phyloP scores from a whole-genome alignment of 2,329 filamentous ascomycete species.

The Parasarocladium wereldwijsianum region DNA sequence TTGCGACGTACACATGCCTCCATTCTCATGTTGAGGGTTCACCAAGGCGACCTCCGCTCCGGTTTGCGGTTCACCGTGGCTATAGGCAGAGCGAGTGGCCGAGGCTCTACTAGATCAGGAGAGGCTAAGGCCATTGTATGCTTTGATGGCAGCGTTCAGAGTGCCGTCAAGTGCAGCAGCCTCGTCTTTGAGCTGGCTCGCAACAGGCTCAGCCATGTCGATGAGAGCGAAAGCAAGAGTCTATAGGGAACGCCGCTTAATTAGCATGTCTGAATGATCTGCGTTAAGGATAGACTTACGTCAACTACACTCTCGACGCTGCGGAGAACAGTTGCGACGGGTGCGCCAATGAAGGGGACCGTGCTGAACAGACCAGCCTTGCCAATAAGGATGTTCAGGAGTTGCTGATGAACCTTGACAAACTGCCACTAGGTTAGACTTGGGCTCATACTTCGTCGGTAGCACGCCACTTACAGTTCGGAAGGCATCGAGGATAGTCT shows the following conservation, averaged over 20 bases:
- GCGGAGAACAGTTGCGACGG: conserved; percentile 13
- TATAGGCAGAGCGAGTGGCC: no score
- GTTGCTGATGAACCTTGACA: conserved; percentile 14
- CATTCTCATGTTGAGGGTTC: no score
- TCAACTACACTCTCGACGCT: conserved; percentile 11
- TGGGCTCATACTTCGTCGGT: background rate
- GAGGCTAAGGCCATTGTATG: conserved; percentile 6
- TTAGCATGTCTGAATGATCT: background rate
- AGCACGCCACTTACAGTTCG: conserved; percentile 5
- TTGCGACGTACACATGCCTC: no score
- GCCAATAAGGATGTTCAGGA: conserved; percentile 19
- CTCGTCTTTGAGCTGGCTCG: background rate
- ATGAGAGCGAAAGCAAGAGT: conserved; percentile 10
- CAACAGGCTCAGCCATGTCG: conserved; percentile 3
- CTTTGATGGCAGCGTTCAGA: conserved; percentile 1
- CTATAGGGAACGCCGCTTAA: no score
- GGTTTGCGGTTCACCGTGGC: no score
- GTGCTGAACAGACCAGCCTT: conserved; percentile 15
- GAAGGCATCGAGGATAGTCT: conserved; percentile 13
- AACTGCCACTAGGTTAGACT: conserved; percentile 9
- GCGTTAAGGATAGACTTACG: conserved; percentile 8
- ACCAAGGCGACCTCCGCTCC: no score
- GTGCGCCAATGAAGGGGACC: conserved; percentile 14
- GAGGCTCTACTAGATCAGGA: no score
- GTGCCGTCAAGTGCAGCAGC: conserved; percentile 3